Evolutionary conservation across 1,139 yeast genomes (phyloP).

Genomic region (Candida smagusa): DNA sequence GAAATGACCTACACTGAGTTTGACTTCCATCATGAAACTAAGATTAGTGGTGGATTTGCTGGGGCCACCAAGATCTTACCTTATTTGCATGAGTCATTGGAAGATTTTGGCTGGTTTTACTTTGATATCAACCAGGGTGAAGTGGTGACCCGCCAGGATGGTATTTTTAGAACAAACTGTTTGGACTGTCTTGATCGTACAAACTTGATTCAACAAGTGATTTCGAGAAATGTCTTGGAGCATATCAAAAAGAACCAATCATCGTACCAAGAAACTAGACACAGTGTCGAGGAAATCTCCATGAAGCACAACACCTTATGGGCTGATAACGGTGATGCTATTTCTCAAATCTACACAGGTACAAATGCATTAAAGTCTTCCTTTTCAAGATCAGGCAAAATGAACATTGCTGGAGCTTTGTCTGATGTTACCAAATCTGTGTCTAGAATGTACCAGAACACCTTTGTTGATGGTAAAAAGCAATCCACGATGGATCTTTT

Average conservation of each 20-base stretch:
- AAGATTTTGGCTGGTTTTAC: slow-evolving; percentile 71
- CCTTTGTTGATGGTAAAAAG: slow-evolving; percentile 87
- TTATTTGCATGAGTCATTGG: slow-evolving; percentile 58
- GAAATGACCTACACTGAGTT: slow-evolving; percentile 71
- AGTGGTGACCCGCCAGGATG: slow-evolving; percentile 71
- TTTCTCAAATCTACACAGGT: slow-evolving; percentile 95
- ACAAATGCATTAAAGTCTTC: slow-evolving; percentile 95
- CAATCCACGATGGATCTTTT: slow-evolving; percentile 84
- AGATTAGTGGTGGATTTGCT: slow-evolving; percentile 75
- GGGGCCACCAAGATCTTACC: slow-evolving; percentile 75
- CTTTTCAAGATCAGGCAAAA: slow-evolving; percentile 89
- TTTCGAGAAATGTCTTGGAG: slow-evolving; percentile 59
- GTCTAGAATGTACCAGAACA: slow-evolving; percentile 90
- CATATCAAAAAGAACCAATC: slow-evolving; percentile 56
- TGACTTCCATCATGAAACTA: slow-evolving; percentile 92
- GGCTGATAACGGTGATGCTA: slow-evolving; percentile 99
- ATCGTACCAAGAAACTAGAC: slow-evolving; percentile 21
- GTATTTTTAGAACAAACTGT: slow-evolving; percentile 90
- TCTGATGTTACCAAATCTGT: slow-evolving; percentile 96
- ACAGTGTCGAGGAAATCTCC: slow-evolving; percentile 46
- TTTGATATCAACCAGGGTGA: slow-evolving; percentile 41
- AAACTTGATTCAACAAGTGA: slow-evolving; percentile 85
- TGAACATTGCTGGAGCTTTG: slow-evolving; percentile 93
- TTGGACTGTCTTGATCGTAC: slow-evolving; percentile 95
- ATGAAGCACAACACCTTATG: slow-evolving; percentile 75